Base-by-base conservation (phyloP, 1,284 basidiomycete genomes). In the Takashimella koratensis region DNA sequence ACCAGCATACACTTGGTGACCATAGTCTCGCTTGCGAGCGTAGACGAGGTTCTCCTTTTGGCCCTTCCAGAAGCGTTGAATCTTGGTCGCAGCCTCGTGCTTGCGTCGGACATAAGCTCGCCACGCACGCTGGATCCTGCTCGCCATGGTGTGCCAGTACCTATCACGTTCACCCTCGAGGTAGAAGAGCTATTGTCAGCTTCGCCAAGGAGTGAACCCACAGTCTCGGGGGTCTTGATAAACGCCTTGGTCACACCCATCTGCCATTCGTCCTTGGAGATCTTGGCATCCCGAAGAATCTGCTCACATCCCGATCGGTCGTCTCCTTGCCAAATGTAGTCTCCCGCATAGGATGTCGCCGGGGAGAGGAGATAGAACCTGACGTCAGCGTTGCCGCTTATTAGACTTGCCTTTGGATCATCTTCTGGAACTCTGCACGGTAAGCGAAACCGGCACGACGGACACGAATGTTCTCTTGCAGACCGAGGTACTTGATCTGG, bases 61-160 rank as follows among this genome's bases (percentile, higher is more conserved):
- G 74, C 92, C 92, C 79, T 88, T 91, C 95, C 95, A 99, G 83
- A 97, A 97, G 47, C 94, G 81, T 75, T 98, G 96, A 57, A 99
- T 98, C 58, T 93, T 87, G 44, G 83, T 84, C 8, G 96, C 96
- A 64, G 92, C 95, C 71, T 98, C 96, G 63, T 94, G 83, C 77
- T 91, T 92, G 78, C 96, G 92, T 20, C 95, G 84, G 80, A 95
- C 83, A 73, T 95, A 97, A 71, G 96, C 95, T 57, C 95, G 83
- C 84, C 87, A 99, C 4, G 93, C 93, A 39, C 95, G 86, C 76
- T 99, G 96, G 51, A 99, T 99, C 47, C 95, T 87, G 41, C 79
- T 85, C 0, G 95, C 95, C 95, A 98, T 99, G 72, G 98, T 98
- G 77, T 99, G 96, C 96, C 96, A 99, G 77, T 98, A 99, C 54